Evolutionary conservation across 306 rosid species (phyloP), one percentile per base, ranked within the genome.

Genomic region (Adenanthera pavonina): DNA sequence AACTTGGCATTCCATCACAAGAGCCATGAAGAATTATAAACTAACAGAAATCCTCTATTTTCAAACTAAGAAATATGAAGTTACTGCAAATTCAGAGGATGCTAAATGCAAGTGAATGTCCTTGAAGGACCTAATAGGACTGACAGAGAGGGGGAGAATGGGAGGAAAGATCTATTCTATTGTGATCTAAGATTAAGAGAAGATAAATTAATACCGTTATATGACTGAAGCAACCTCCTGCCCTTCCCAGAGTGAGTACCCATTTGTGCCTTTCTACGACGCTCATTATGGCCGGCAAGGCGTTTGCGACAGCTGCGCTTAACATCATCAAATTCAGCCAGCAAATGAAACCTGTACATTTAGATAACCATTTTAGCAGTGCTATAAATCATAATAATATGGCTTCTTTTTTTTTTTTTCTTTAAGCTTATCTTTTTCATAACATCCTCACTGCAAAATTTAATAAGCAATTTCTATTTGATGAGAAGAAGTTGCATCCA

Each of bases 271-370:
- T 89, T 91, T 85, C 92, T 85, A 56, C 92, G 83, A 44, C 92
- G 92, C 74, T 91, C 91, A 17, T 90, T 90, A 46, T 90, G 94
- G 76, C 94, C 91, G 34, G 94, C 91, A 75, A 90, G 91, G 78
- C 94, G 91, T 83, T 79, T 90, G 34, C 91, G 90, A 80, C 94
- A 90, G 86, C 94, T 90, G 49, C 94, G 91, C 90, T 90, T 90
- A 61, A 85, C 91, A 68, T 90, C 90, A 76, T 90, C 94, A 79
- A 90, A 90, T 78, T 88, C 94, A 68, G 78, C 85, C 80, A 90
- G 87, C 90, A 90, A 84, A 76, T 90, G 91, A 75, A 90, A 90
- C 86, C 94, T 90, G 87, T 11, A 80, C 77, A 85, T 81, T 78
- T 59, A 78, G 51, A 60, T 36, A 81, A 80, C 74, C 68, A 62